These are phyloP conservation scores for Tylopilus sp. DNA, from an alignment of 1,284 basidiomycete species.

Conservation along the genomic window DNA sequence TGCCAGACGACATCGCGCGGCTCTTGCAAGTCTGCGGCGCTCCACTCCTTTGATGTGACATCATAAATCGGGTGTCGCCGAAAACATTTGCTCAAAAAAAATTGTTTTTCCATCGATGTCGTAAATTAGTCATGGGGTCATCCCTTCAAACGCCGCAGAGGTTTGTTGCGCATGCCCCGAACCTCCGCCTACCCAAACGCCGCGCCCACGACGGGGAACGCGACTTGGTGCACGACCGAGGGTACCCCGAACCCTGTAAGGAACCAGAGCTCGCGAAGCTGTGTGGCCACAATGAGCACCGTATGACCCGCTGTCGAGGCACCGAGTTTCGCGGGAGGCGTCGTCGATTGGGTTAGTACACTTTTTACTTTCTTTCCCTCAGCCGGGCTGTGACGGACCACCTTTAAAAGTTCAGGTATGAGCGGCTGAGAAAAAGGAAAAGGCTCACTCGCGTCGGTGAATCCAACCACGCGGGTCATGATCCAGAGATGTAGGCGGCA, in stretches of 20 bases:
- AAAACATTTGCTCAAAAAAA: slow-evolving; percentile 17
- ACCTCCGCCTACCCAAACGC: slow-evolving; percentile 65
- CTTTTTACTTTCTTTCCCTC: slow-evolving; percentile 1
- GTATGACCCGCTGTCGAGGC: slow-evolving; percentile 45
- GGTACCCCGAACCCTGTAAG: slow-evolving; percentile 77
- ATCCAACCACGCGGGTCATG: slow-evolving; percentile 77
- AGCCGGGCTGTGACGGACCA: neutral
- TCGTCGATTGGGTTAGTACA: slow-evolving; percentile 1
- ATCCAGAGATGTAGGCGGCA: slow-evolving; percentile 73
- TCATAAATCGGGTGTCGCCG: slow-evolving; percentile 29
- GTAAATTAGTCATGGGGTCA: neutral
- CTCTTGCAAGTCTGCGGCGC: neutral
- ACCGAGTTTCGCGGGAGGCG: neutral
- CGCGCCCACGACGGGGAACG: slow-evolving; percentile 58
- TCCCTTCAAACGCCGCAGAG: neutral
- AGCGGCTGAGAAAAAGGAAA: slow-evolving; percentile 13
- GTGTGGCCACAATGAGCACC: slow-evolving; percentile 62
- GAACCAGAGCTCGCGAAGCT: slow-evolving; percentile 73
- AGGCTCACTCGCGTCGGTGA: slow-evolving; percentile 57
- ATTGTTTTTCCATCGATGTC: neutral
- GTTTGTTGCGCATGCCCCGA: slow-evolving; percentile 31
- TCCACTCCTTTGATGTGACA: slow-evolving; percentile 22
- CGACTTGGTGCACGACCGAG: slow-evolving; percentile 54
- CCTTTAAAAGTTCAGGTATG: neutral
- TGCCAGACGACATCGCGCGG: slow-evolving; percentile 30